Evolutionary conservation across 1,139 yeast species (phyloP).

Genomic region (Kurtzmaniella quercitrusa): DNA sequence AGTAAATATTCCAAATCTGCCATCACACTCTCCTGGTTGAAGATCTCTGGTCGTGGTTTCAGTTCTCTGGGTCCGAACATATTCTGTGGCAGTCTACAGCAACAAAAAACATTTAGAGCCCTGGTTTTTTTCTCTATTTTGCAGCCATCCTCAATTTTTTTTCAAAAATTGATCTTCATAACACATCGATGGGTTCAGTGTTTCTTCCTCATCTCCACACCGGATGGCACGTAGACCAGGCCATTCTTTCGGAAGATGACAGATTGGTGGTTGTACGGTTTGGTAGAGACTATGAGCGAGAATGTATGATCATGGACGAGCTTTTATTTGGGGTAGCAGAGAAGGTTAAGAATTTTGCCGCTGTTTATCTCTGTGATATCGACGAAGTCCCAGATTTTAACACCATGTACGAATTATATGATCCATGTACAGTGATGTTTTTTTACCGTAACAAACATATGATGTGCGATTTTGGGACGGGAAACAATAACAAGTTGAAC

Average conservation of each 20-base stretch:
- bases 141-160: neutral
- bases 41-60: neutral
- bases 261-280: constrained; percentile 83
- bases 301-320: constrained; percentile 91
- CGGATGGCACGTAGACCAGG: constrained; percentile 97
- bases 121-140: neutral
- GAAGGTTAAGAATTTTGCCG: constrained; percentile 84
- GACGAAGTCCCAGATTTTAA: constrained; percentile 90
- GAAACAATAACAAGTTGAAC: constrained; percentile 90
- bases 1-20: neutral
- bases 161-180: neutral
- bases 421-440: constrained; percentile 90
- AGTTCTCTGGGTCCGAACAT: neutral
- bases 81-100: neutral
- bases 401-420: constrained; percentile 86
- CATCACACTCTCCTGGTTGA: neutral
- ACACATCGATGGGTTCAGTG: constrained; percentile 65
- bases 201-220: constrained; percentile 82
- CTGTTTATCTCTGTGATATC: constrained; percentile 80
- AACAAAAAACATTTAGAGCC: too few relatives aligned
- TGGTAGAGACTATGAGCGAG: constrained; percentile 73
- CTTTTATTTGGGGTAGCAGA: constrained; percentile 74
- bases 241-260: constrained; percentile 80
- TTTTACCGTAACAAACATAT: constrained; percentile 91
- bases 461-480: constrained; percentile 98